These are phyloP conservation scores for Hemerocallis citrina DNA, from an alignment of 106 monocot genomes.

Conservation along the genomic window DNA sequence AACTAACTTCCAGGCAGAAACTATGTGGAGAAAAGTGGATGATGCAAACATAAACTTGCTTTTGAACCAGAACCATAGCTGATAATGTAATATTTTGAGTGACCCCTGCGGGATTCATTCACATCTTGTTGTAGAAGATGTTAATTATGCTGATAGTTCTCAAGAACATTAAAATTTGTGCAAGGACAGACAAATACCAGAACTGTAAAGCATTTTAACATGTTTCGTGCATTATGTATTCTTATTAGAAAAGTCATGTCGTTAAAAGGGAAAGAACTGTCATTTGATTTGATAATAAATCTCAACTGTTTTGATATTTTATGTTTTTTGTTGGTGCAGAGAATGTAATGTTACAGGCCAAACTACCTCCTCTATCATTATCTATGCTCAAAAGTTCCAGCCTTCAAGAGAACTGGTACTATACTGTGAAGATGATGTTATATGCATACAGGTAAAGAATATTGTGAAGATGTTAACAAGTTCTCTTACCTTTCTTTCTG, in stretches of 20 bases:
- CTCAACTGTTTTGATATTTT: background rate
- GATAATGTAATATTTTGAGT: too few species aligned
- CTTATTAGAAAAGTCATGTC: background rate
- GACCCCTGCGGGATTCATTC: too few species aligned
- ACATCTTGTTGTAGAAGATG: background rate
- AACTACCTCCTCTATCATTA: too few species aligned
- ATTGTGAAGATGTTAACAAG: too few species aligned
- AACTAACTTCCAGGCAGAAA: background rate
- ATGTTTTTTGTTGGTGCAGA: background rate
- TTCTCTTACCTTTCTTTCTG: too few species aligned
- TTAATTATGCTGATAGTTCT: too few species aligned
- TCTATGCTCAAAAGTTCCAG: too few species aligned
- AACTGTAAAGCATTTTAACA: slow-evolving; percentile 1
- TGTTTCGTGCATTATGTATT: background rate
- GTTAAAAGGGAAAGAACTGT: background rate
- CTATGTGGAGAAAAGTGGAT: background rate
- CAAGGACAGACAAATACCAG: background rate
- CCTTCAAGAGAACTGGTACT: background rate
- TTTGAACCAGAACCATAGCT: too few species aligned
- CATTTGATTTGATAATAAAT: background rate
- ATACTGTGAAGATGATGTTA: background rate
- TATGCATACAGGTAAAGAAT: too few species aligned
- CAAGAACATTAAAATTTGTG: too few species aligned
- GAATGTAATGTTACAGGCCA: too few species aligned
- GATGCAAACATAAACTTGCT: background rate